phyloP scores from a whole-genome alignment of 345 rosid genomes.

The Litchi chinensis region DNA sequence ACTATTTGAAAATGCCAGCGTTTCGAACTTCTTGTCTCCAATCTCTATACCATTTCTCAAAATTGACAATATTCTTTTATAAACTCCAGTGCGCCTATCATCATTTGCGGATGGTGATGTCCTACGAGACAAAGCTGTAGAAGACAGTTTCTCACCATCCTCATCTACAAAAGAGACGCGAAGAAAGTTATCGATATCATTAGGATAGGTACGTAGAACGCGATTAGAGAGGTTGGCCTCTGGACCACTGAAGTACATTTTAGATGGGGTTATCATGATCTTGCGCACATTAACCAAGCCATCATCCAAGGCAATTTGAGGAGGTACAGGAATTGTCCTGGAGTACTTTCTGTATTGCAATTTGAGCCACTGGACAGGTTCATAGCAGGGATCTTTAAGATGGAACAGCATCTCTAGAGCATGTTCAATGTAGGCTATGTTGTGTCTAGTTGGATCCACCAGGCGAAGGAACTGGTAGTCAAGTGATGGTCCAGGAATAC shows the following conservation, averaged over 20 bases:
- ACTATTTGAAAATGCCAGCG: conserved; percentile 55
- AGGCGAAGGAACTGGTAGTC: conserved; percentile 36
- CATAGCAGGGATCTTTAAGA: conserved; percentile 50
- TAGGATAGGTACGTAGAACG: conserved; percentile 37
- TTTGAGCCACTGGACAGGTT: conserved; percentile 46
- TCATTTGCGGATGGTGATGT: conserved; percentile 22
- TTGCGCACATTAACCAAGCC: conserved; percentile 46
- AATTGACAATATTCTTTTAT: conserved; percentile 39
- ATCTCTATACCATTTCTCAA: conserved; percentile 43
- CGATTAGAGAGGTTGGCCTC: conserved; percentile 54
- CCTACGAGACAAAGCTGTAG: conserved; percentile 39
- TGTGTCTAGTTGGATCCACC: conserved; percentile 33
- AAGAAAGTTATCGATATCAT: conserved; percentile 42
- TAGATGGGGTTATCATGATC: conserved; percentile 54
- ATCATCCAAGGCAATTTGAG: conserved; percentile 29
- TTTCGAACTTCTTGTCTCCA: conserved; percentile 46
- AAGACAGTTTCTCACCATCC: conserved; percentile 35
- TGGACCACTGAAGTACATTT: conserved; percentile 49
- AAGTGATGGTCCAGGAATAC: conserved; percentile 43
- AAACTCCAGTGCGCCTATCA: conserved; percentile 36
- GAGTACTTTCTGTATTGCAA: conserved; percentile 29
- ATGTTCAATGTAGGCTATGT: conserved; percentile 26
- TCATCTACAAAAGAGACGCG: conserved; percentile 58
- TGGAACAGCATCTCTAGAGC: conserved; percentile 48
- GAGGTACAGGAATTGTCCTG: conserved; percentile 6